These are phyloP conservation scores for Phytophthora litchii DNA, from an alignment of 352 stramenopile genomes.

Conservation along the genomic window DNA sequence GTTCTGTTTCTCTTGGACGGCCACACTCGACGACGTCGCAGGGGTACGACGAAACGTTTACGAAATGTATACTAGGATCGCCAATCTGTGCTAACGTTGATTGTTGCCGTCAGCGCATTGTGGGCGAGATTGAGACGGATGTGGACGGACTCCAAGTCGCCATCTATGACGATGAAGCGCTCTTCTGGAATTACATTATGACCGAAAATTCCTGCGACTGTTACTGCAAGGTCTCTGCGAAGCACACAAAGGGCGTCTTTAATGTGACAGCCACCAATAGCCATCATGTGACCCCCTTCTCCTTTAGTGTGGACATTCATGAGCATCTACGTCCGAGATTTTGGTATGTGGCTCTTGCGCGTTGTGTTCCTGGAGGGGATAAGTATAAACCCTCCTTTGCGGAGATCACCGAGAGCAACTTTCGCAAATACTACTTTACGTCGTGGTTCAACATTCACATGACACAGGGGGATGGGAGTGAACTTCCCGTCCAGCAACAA, in stretches of 20 bases:
- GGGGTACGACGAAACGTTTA: conserved; percentile 39
- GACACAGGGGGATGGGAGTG: conserved; percentile 63
- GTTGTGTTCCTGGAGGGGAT: conserved; percentile 71
- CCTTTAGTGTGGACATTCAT: conserved; percentile 66
- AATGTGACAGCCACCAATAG: conserved; percentile 58
- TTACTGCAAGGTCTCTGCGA: conserved; percentile 70
- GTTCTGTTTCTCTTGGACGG: conserved; percentile 80
- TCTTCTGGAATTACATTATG: conserved; percentile 86
- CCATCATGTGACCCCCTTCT: conserved; percentile 56
- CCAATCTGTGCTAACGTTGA: background rate
- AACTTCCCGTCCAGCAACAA: conserved; percentile 74
- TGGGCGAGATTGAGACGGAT: conserved; percentile 67
- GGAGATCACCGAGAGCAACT: conserved; percentile 72
- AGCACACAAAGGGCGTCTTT: conserved; percentile 72
- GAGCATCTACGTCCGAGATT: conserved; percentile 72
- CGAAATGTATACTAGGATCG: background rate
- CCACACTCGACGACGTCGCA: conserved; percentile 61
- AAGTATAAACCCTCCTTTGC: conserved; percentile 62
- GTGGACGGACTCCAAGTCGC: conserved; percentile 66
- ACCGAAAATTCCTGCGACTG: conserved; percentile 62
- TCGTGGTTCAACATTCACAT: conserved; percentile 84
- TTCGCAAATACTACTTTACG: conserved; percentile 81
- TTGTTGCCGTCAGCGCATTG: conserved; percentile 47
- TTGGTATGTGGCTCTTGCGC: conserved; percentile 75
- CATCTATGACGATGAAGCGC: conserved; percentile 81